Percentiles rank a stretch among this genome's conserved stretches.
phyloP scores from a whole-genome alignment of 139 green algal species.

The Closterium sp. region DNA sequence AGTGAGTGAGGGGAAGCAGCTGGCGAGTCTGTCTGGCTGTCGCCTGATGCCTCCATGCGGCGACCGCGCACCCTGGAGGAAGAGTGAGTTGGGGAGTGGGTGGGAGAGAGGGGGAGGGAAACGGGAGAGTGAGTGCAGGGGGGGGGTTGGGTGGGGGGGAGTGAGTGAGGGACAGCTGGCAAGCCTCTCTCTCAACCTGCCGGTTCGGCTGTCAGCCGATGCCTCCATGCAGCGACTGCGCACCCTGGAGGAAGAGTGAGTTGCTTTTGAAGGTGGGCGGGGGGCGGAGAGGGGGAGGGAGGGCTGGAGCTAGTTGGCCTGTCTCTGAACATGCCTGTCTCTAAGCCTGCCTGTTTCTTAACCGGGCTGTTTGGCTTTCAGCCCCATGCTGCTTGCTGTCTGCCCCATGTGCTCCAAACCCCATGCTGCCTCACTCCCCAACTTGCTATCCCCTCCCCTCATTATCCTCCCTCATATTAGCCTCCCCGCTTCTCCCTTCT shows the following conservation, averaged over 20 bases:
- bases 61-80: too few relatives aligned
- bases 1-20: constrained; percentile 57
- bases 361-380: constrained; percentile 78
- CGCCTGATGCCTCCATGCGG: background rate
- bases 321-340: too few relatives aligned
- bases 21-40: constrained; percentile 16
- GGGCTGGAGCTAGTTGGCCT: background rate
- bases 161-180: constrained; percentile 14
- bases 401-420: too few relatives aligned
- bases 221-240: constrained; percentile 62
- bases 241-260: constrained; percentile 77
- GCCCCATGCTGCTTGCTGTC: background rate
- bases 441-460: background rate
- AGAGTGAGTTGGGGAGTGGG: constrained; percentile 49
- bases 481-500: constrained; percentile 18
- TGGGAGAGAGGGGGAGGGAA: constrained; percentile 84
- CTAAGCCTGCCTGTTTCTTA: too few relatives aligned
- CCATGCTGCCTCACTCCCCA: background rate
- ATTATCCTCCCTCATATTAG: background rate
- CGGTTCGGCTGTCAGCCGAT: constrained; percentile 89
- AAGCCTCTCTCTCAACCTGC: constrained; percentile 44
- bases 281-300: too few relatives aligned
- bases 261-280: background rate
- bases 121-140: constrained; percentile 77
- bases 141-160: constrained; percentile 36